Evolutionary conservation across 345 rosid species (phyloP), one percentile per base, ranked within the genome.

Genomic region (Litchi chinensis): DNA sequence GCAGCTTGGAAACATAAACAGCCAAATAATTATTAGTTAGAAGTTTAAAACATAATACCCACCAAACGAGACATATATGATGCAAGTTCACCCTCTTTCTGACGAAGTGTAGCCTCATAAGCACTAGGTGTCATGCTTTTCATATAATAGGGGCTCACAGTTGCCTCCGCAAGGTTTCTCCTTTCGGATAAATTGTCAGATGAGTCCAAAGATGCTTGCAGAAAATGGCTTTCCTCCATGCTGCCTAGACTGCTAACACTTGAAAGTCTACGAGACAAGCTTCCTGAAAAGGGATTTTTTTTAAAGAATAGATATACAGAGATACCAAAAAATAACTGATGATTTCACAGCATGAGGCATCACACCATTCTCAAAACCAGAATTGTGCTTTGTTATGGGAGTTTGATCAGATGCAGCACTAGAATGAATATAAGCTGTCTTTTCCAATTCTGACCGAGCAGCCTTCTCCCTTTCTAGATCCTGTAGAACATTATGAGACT

Each of bases 31-130:
- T 70, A 28, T 56, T 48, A 63, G 28, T 44, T 18, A 26, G 24
- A 52, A 69, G 37, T 63, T 63, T n/a, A 75, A 77, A 85, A 54
- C 46, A 68, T 41, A 82, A 73, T 18, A 39, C 84, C 64, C 89
- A 97, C 99, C 98, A 97, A 89, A 74, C 98, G 99, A 76, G 99
- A 92, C 92, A 92, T 90, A 83, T 94, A 97, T 12, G 98, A 94
- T 24, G 97, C 93, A 83, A 97, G 93, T 86, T 97, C 99, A 26
- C 99, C 99, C 88, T 97, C 99, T 90, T 97, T 97, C 86, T 94
- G 99, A 70, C 97, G 95, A 85, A 94, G 98, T 65, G 97, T 87
- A 69, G 97, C 86, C 84, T 97, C 98, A 82, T 92, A 94, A 82
- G 98, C 88, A 85, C 93, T 93, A 56, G 95, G 94, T 76, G 96